These are phyloP conservation scores for Protomyces pachydermus DNA, from an alignment of 1,139 yeast genomes.

Conservation along the genomic window DNA sequence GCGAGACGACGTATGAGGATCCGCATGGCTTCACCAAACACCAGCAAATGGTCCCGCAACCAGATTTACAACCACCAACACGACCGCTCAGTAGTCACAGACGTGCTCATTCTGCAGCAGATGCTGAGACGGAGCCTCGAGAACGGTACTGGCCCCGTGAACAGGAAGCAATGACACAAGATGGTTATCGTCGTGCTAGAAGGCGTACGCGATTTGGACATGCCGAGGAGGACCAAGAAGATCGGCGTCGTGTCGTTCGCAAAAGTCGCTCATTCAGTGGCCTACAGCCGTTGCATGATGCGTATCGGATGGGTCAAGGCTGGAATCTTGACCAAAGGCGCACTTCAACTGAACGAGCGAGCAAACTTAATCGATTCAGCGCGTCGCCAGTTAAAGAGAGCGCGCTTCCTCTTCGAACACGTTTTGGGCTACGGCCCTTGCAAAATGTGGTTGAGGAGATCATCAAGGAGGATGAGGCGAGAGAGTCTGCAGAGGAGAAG, in stretches of 20 bases:
- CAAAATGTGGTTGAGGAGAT: constrained; percentile 3
- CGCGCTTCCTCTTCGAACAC: not conserved
- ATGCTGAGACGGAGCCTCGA: not conserved
- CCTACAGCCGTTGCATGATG: not conserved
- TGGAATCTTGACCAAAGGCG: not conserved
- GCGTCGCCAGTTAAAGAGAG: not conserved
- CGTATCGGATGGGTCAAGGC: not conserved
- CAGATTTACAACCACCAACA: not conserved
- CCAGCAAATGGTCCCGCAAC: not conserved
- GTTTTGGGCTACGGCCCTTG: not conserved
- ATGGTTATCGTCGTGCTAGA: not conserved
- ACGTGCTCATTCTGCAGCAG: not conserved
- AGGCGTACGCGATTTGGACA: not conserved
- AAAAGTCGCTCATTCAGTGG: not conserved
- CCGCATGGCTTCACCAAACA: not conserved
- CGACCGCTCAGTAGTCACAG: not conserved
- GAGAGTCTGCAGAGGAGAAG: not conserved
- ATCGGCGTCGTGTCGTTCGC: not conserved
- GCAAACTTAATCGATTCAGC: too few relatives aligned
- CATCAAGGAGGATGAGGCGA: constrained; percentile 4
- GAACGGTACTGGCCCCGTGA: not conserved
- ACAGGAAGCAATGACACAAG: not conserved
- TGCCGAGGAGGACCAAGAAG: not conserved
- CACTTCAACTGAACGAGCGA: not conserved
- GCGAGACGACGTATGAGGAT: not conserved